Evolutionary conservation across 139 green algal genomes (phyloP).

Genomic region (Chlamydomonas urium): DNA sequence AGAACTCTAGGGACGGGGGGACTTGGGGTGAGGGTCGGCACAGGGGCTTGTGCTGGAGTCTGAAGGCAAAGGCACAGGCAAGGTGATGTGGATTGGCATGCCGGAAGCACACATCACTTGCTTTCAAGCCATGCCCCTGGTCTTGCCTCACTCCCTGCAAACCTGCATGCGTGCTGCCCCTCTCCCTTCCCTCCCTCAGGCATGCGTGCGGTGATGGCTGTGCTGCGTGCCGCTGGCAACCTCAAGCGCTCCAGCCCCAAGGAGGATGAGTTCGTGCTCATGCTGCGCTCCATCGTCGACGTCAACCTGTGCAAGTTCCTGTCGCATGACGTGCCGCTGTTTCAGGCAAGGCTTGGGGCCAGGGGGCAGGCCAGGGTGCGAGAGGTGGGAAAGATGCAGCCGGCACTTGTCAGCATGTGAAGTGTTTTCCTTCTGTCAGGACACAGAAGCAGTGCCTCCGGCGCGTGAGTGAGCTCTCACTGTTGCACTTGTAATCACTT

Average conservation of each 20-base stretch:
- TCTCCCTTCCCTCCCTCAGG: constrained; percentile 15
- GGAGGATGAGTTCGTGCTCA: constrained; percentile 72
- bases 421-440: constrained; percentile 28
- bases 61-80: too few relatives aligned
- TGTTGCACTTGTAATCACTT: background rate
- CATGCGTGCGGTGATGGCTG: constrained; percentile 75
- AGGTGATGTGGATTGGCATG: too few relatives aligned
- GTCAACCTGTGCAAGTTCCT: constrained; percentile 81
- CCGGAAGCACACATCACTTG: too few relatives aligned
- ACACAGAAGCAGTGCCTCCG: too few relatives aligned
- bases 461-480: too few relatives aligned
- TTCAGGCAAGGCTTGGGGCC: constrained; percentile 23
- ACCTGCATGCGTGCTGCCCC: background rate
- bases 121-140: background rate
- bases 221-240: constrained; percentile 63
- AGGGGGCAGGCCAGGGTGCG: constrained; percentile 31
- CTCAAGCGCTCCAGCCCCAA: constrained; percentile 50
- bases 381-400: too few relatives aligned
- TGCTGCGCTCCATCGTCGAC: constrained; percentile 74
- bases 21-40: too few relatives aligned
- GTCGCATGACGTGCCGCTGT: constrained; percentile 31
- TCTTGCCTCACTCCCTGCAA: background rate
- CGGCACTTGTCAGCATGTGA: too few relatives aligned
- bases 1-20: too few relatives aligned
- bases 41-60: too few relatives aligned